Base-by-base conservation (phyloP, 495 filamentous ascomycete genomes). In the Neurospora sp. region DNA sequence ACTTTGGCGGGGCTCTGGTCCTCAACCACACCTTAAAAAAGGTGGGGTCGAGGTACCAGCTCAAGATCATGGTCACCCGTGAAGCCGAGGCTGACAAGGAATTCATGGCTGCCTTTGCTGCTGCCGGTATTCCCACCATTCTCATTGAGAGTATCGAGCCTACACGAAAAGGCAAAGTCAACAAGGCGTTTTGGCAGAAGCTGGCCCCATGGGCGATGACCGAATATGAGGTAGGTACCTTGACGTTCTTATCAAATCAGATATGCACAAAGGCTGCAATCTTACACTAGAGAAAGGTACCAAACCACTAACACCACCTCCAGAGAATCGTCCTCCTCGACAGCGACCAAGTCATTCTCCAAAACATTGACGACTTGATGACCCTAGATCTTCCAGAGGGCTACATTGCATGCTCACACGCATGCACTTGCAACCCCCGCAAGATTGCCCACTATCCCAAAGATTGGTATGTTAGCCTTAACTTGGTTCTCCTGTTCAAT, bases 311-410 rank as follows among this genome's bases (percentile, higher is more conserved):
- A 66, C 54, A 66, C 14, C 27, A 18, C 35, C 1, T 9, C 66
- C 71, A 83, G 81, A 77, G 82, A 16, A 79, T 84, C 59, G 82
- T 84, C 46, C 81, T 84, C 18, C 81, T 82, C 11, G 79, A 82
- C 72, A 81, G 79, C 73, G 82, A 83, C 73, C 80, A 84, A 46
- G 73, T 82, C 69, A 79, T 83, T 48, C 79, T 82, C 14, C 74
- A 80, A 39, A 83, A 82, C 72, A 82, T 83, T 74, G 83, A 83
- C 69, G 77, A 84, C 39, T 79, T 84, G 78, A 83, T 83, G 81
- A 78, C 76, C 18, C 78, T 80, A 27, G 75, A 77, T 11, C 77
- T 82, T 38, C 79, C 81, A n/a, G 75, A 78, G 9, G 80, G 77
- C 69, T 76, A 77, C 77, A 78, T 83, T 72, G 81, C 78, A 27